phyloP scores from a whole-genome alignment of 768 basidiomycete species.

The Xanthoconium stramineum region DNA sequence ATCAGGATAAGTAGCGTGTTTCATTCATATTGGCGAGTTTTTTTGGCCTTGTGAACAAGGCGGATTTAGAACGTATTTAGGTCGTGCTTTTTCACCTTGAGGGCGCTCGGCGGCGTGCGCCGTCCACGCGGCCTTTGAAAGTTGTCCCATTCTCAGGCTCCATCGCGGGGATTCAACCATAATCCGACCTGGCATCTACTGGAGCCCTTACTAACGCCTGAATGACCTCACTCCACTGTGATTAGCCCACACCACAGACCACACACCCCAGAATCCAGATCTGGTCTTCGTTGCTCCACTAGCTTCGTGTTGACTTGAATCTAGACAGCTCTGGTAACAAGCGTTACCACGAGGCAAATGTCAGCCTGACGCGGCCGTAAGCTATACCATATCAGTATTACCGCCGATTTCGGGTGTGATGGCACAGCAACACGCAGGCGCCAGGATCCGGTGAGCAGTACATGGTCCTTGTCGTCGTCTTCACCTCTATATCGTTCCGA shows the following conservation, averaged over 20 bases:
- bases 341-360: background rate
- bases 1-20: too few relatives aligned
- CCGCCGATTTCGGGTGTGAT: background rate
- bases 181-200: too few relatives aligned
- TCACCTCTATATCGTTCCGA: background rate
- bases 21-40: too few relatives aligned
- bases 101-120: too few relatives aligned
- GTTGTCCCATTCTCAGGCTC: too few relatives aligned
- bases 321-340: background rate
- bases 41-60: background rate
- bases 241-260: background rate
- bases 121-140: too few relatives aligned
- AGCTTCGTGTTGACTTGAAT: background rate
- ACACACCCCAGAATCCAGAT: background rate
- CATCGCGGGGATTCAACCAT: too few relatives aligned
- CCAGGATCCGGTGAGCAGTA: background rate
- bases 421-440: background rate
- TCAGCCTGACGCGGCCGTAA: background rate
- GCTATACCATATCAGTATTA: background rate
- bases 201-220: background rate
- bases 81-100: background rate
- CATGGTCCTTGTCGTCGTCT: background rate
- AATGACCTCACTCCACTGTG: background rate
- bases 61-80: slow-evolving; percentile 16
- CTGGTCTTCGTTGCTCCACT: background rate